phyloP scores from a whole-genome alignment of 2,329 filamentous ascomycete genomes.

The Dactylellina leptospora region DNA sequence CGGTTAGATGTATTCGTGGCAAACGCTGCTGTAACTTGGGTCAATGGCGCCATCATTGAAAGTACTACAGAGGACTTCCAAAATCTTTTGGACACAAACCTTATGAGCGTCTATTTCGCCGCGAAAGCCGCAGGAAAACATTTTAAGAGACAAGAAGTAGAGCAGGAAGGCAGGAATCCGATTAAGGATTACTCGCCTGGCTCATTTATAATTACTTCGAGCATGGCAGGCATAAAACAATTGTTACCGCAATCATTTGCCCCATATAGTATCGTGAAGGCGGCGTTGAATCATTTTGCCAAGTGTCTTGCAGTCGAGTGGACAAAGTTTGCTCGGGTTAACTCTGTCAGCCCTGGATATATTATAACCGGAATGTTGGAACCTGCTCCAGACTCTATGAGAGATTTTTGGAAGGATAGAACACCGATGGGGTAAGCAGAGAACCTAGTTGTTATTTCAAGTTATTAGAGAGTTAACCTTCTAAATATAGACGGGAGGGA shows the following conservation, averaged over 20 bases:
- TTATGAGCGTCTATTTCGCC: slow-evolving; percentile 81
- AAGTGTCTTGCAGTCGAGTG: slow-evolving; percentile 75
- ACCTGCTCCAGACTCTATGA: slow-evolving; percentile 72
- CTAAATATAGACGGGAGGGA: slow-evolving; percentile 64
- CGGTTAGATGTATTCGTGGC: slow-evolving; percentile 81
- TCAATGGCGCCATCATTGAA: slow-evolving; percentile 55
- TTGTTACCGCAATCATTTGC: slow-evolving; percentile 79
- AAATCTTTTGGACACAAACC: slow-evolving; percentile 74
- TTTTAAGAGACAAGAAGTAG: slow-evolving; percentile 69
- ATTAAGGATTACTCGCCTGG: slow-evolving; percentile 70
- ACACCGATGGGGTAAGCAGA: slow-evolving; percentile 74
- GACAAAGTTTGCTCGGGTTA: slow-evolving; percentile 76
- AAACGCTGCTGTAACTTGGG: slow-evolving; percentile 77
- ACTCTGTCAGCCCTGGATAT: slow-evolving; percentile 77
- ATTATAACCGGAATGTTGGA: slow-evolving; percentile 76
- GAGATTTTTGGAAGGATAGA: slow-evolving; percentile 77
- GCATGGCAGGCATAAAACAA: slow-evolving; percentile 79
- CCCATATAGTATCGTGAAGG: slow-evolving; percentile 77
- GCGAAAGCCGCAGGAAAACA: slow-evolving; percentile 74
- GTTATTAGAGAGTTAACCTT: neutral
- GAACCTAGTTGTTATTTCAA: neutral
- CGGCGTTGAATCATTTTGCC: slow-evolving; percentile 68
- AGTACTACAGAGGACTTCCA: slow-evolving; percentile 3
- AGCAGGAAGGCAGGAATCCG: slow-evolving; percentile 60
- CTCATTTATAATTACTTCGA: slow-evolving; percentile 79